Conservation (phyloP, 2,329 filamentous ascomycete genomes). For the Chalara sp. region DNA sequence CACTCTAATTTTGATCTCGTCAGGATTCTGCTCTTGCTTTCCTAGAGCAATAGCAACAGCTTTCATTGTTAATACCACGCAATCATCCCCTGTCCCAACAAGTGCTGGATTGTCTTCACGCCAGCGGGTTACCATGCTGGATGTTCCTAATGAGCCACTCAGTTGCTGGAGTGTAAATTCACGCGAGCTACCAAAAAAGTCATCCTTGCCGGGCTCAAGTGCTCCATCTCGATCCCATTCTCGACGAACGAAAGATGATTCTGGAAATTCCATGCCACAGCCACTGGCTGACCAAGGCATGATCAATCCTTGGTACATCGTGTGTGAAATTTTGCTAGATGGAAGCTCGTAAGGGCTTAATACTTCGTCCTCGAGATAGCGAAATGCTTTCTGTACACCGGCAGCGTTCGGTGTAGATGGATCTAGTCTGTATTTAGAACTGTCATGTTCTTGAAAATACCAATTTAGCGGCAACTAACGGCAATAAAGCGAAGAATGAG, state of each 20-base stretch:
- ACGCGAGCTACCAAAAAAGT: slow-evolving; percentile 22
- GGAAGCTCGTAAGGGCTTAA: slow-evolving; percentile 31
- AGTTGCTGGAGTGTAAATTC: slow-evolving; percentile 10
- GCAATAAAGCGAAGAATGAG: slow-evolving; percentile 6
- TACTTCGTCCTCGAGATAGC: slow-evolving; percentile 28
- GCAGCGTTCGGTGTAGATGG: slow-evolving; percentile 30
- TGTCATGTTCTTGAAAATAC: not conserved
- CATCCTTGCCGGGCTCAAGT: slow-evolving; percentile 14
- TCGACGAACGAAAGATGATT: slow-evolving; percentile 26
- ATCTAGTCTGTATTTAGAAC: slow-evolving; percentile 15
- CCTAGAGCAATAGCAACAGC: slow-evolving; percentile 8
- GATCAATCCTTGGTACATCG: slow-evolving; percentile 33
- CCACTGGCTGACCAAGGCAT: slow-evolving; percentile 36
- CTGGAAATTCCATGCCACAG: slow-evolving; percentile 25
- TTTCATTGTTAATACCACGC: slow-evolving; percentile 19
- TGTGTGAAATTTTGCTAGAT: slow-evolving; percentile 31
- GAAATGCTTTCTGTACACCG: slow-evolving; percentile 31
- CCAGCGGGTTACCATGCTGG: slow-evolving; percentile 34
- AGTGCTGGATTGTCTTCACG: slow-evolving; percentile 30
- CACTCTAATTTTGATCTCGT: too few species aligned
- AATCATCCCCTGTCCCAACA: slow-evolving; percentile 30
- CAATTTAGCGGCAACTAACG: slow-evolving; percentile 12
- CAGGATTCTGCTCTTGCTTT: too few species aligned
- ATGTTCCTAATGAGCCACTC: slow-evolving; percentile 25
- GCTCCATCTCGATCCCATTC: slow-evolving; percentile 31